Percentiles rank a stretch among this genome's conserved stretches.
phyloP scores from a whole-genome alignment of 768 basidiomycete genomes.

The Macrolepiota dolichaula region DNA sequence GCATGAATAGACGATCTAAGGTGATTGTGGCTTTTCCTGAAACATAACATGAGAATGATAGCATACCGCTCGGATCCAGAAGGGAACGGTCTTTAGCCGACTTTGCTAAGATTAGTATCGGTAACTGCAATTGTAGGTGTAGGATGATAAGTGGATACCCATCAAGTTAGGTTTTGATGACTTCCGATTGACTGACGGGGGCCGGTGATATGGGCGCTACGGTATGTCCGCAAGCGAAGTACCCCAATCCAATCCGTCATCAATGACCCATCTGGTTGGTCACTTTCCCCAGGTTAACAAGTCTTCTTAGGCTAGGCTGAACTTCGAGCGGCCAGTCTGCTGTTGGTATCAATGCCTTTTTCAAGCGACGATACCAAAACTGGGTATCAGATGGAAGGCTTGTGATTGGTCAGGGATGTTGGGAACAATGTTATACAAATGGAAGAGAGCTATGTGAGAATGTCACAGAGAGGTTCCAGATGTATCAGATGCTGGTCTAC shows the following conservation, averaged over 20 bases:
- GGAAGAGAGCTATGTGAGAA: constrained; percentile 6
- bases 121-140: not conserved
- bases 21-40: not conserved
- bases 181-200: not conserved
- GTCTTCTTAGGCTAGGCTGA: not conserved
- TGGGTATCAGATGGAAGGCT: not conserved
- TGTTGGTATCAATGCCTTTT: constrained; percentile 1
- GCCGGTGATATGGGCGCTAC: not conserved
- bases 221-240: constrained; percentile 1
- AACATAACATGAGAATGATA: not conserved
- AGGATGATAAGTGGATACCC: constrained; percentile 2
- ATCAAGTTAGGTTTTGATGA: not conserved
- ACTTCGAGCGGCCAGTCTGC: not conserved
- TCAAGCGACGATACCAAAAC: not conserved
- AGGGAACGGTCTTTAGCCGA: not conserved
- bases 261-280: not conserved
- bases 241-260: not conserved
- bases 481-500: constrained; percentile 52
- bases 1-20: not conserved
- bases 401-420: not conserved
- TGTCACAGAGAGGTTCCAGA: constrained; percentile 6
- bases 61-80: not conserved
- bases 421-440: constrained; percentile 5
- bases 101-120: not conserved
- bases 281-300: not conserved